Evolutionary conservation across 371 early-diverging fungal genomes (phyloP), one percentile per base, ranked within the genome.

Genomic region (Lichtheimia ornata): DNA sequence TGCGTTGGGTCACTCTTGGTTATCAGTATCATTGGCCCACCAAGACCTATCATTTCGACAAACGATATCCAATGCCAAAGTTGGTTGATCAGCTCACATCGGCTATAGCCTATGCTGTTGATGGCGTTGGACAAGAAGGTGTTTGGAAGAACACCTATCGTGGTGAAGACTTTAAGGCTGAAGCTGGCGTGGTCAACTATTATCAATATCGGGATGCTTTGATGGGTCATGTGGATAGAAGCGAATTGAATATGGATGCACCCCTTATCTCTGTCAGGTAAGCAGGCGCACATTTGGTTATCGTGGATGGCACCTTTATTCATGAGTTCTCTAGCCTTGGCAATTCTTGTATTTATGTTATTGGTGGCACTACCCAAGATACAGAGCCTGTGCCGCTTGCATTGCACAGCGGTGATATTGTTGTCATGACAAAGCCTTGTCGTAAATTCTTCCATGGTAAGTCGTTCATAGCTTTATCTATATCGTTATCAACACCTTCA

Each of bases 111-210:
- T 73, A 59, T 35, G 77, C 82, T 1, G 70, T 84, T 18, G 70
- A 86, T 58, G 80, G 78, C 40, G 61, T 85, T 11, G 76, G 79
- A 2, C 62, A 62, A 14, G 58, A 52, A 5, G 64, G 49, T 2
- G 47, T 17, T 22, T 63, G 66, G 60, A 65, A 69, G 18, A 82
- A 83, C 41, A 64, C 69, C 14, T 91, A 86, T 58, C 59, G 72
- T n/a, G 76, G 71, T 11, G 61, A 72, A 0, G 68, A 82, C 47
- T 96, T 84, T 66, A 69, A 68, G 25, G 83, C 96, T 42, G 94
- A 98, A 71, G 98, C 96, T 6, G 99, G 97, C 12, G 91, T 98
- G 2, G 69, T 97, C 35, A 98, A 98, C 69, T 97, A 90, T 68
- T 98, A 98, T 65, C 91, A 92, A 54, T 79, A 84, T 52, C 81